Base-by-base conservation (phyloP, 78 protist genomes). In the Cavenderia fasciculata region DNA sequence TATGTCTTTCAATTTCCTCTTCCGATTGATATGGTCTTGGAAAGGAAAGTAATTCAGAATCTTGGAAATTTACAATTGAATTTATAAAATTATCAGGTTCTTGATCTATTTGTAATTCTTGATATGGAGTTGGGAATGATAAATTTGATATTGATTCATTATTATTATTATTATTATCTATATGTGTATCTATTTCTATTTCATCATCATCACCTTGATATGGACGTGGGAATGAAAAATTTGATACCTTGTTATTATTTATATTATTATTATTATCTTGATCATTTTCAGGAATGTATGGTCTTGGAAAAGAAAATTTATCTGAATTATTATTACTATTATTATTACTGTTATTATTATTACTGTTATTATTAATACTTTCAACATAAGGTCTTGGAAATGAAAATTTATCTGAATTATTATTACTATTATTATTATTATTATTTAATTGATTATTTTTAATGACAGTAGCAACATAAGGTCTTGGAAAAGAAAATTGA, bases 211-310 rank as follows among this genome's bases (percentile, higher is more conserved):
- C 25, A 49, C 65, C 65, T 82, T 68, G 77, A 27, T 78, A 65
- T 18, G 90, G 90, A n/a, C 76, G 46, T 43, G 90, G 90, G 18
- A 82, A 82, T 43, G 90, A 51, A 66, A 79, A 79, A 0, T 68
- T 71, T 5, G 90, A 68, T 2, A 59, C 66, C 33, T 27, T 33
- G 33, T 23, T 11, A 40, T 47, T 69, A 46, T 51, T 73, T 25
- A 4, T 51, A 33, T 57, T 23, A 21, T 57, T 36, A 57, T 10
- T 25, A 25, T 11, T 52, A 12, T 52, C n/a, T 52, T 10, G n/a
- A n/a, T n/a, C n/a, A n/a, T n/a, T 23, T 23, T 29, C n/a, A 27
- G 63, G 34, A 27, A 57, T 36, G 33, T 76, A 62, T 18, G 86
- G 86, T 46, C 86, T n/a, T 76, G 86, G 88, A 44, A 66, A 66